Evolutionary conservation across 768 basidiomycete species (phyloP), one percentile per base, ranked within the genome.

Genomic region (Russula foetens): DNA sequence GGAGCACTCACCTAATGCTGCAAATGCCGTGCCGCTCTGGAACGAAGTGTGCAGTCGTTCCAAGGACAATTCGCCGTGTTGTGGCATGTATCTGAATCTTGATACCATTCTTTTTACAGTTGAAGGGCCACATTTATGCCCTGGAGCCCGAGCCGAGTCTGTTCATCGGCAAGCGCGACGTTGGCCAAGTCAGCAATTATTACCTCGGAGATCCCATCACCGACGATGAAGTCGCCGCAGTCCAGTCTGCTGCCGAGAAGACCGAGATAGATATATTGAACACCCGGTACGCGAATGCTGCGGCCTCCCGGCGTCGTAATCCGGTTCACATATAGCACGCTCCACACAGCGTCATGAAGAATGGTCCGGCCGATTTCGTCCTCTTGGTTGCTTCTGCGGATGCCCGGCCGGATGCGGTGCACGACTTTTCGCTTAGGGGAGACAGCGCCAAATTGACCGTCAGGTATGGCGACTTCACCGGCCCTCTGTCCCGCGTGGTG

Each of bases 131-230:
- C 69, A 88, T 94, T 46, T 94, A 92, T 70, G 75, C 84, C 2
- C 66, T 77, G 14, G 68, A 73, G 26, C 91, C 92, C 2, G 85
- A 89, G 68, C 71, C 79, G 0, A 81, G 78, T 53, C 77, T 91
- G 59, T 85, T 81, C 70, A 86, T 95, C 63, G 92, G 92, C 53
- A 92, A 93, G 70, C 87, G 85, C 46, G 77, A 73, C 55, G 76
- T 83, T 23, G 92, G 92, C 0, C 90, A 93, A 60, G 70, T 90
- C 54, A 89, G 86, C 31, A 90, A 92, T 69, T 95, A 94, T 71
- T 95, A 95, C 69, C 82, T 86, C 28, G 90, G 90, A 0, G 79
- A 87, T 61, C 69, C 79, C 11, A 82, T 87, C 23, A 78, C 80
- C n/a, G 88, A 92, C 61, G 82, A 83, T 0, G 92, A 93, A 69